phyloP scores from a whole-genome alignment of 2,329 filamentous ascomycete genomes.

The Lizonia empirigonia region DNA sequence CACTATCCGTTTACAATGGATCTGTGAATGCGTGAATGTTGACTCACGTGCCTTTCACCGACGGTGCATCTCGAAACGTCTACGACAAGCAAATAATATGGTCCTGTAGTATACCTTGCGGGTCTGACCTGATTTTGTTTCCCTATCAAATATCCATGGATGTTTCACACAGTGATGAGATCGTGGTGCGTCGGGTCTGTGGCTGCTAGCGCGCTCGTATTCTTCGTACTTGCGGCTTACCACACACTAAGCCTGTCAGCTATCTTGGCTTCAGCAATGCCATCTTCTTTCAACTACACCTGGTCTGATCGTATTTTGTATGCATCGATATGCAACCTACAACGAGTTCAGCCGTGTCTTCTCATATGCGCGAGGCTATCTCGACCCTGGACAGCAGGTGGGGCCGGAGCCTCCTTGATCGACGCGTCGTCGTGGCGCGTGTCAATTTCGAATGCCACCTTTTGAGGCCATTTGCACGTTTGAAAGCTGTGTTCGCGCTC shows the following conservation, averaged over 20 bases:
- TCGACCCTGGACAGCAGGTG: conserved; percentile 10
- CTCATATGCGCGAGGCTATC: background rate
- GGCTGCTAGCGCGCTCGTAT: background rate
- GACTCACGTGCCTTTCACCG: no score
- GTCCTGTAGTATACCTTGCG: no score
- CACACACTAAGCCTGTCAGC: background rate
- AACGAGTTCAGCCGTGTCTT: background rate
- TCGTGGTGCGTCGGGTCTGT: no score
- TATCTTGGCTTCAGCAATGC: background rate
- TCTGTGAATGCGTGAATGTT: no score
- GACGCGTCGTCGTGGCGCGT: conserved; percentile 18
- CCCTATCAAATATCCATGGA: no score
- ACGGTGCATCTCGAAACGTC: no score
- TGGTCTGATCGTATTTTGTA: background rate
- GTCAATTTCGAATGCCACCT: conserved; percentile 12
- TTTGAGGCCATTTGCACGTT: conserved; percentile 3
- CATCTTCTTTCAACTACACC: background rate
- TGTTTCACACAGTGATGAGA: no score
- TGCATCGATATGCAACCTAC: background rate
- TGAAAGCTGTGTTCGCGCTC: background rate
- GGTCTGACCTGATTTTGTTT: background rate
- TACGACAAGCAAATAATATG: no score
- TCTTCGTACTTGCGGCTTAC: conserved; percentile 1
- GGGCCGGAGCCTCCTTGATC: conserved; percentile 12
- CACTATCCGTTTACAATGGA: background rate